phyloP scores from a whole-genome alignment of 768 basidiomycete genomes.

The Termitomyces sp. region DNA sequence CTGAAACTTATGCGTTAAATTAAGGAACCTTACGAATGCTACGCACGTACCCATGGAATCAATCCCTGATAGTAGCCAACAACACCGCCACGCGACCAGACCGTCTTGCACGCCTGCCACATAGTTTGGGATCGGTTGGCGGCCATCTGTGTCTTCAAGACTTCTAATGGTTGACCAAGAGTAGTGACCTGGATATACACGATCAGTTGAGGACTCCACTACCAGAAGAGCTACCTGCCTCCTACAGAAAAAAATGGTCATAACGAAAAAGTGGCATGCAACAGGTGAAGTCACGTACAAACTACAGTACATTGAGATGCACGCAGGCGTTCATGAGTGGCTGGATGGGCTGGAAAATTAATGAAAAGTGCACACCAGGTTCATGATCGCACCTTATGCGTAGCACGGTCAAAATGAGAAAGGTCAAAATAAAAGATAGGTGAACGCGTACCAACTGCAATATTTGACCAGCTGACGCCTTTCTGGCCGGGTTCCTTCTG shows the following conservation, averaged over 20 bases:
- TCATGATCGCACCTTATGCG: constrained; percentile 86
- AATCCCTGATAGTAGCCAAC: constrained; percentile 95
- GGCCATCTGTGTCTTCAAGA: constrained; percentile 99
- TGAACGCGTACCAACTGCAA: constrained; percentile 75
- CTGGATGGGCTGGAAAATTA: not conserved
- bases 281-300: constrained; percentile 36
- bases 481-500: constrained; percentile 87
- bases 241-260: constrained; percentile 33
- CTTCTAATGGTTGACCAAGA: constrained; percentile 96
- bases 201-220: not conserved
- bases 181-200: constrained; percentile 75
- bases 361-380: constrained; percentile 65
- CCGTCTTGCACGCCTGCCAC: constrained; percentile 75
- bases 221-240: constrained; percentile 46
- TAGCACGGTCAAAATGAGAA: constrained; percentile 13
- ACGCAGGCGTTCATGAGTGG: not conserved
- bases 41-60: constrained; percentile 84
- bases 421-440: constrained; percentile 6
- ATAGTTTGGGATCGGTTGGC: constrained; percentile 92
- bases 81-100: constrained; percentile 90
- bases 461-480: constrained; percentile 91
- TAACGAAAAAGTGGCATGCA: not conserved
- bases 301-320: constrained; percentile 26
- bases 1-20: constrained; percentile 31
- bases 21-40: constrained; percentile 1